A percentile compares a stretch with the other conserved stretches of the same genome.
Evolutionary conservation across 495 filamentous ascomycete genomes (phyloP).

Genomic region (Pseudotulostoma volvatum): DNA sequence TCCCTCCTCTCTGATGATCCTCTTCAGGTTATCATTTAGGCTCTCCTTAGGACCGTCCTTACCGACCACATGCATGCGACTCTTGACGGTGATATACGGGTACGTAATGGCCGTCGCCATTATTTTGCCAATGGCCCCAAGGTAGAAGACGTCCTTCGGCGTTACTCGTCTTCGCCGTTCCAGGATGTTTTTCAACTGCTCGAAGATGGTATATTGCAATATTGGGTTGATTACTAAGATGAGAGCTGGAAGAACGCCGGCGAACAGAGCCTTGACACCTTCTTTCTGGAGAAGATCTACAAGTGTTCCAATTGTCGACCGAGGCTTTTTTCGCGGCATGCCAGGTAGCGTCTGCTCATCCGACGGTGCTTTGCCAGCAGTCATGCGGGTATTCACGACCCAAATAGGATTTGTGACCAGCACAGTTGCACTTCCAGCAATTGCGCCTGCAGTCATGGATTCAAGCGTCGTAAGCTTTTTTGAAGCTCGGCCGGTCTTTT

Average conservation of each 20-base stretch:
- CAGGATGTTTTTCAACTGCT: conserved; percentile 75
- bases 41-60: conserved; percentile 49
- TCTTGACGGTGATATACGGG: conserved; percentile 97
- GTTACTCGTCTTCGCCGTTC: conserved; percentile 55
- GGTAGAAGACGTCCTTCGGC: conserved; percentile 71
- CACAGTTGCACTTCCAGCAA: conserved; percentile 87
- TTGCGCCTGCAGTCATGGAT: conserved; percentile 85
- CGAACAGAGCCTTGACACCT: conserved; percentile 68
- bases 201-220: conserved; percentile 95
- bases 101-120: conserved; percentile 89
- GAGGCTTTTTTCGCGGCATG: conserved; percentile 24
- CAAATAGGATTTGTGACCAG: conserved; percentile 95
- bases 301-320: conserved; percentile 63
- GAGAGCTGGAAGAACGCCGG: conserved; percentile 82
- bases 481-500: conserved; percentile 54
- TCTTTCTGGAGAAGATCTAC: conserved; percentile 61
- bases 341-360: conserved; percentile 38
- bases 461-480: conserved; percentile 79
- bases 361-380: conserved; percentile 52
- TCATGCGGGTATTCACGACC: conserved; percentile 98
- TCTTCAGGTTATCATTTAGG: conserved; percentile 54
- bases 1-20: conserved; percentile 75
- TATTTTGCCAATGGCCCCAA: conserved; percentile 88
- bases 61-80: conserved; percentile 80
- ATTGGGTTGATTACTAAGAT: conserved; percentile 96